Evolutionary conservation across 2,329 filamentous ascomycete species (phyloP).

Genomic region (Leptographium radiaticola): DNA sequence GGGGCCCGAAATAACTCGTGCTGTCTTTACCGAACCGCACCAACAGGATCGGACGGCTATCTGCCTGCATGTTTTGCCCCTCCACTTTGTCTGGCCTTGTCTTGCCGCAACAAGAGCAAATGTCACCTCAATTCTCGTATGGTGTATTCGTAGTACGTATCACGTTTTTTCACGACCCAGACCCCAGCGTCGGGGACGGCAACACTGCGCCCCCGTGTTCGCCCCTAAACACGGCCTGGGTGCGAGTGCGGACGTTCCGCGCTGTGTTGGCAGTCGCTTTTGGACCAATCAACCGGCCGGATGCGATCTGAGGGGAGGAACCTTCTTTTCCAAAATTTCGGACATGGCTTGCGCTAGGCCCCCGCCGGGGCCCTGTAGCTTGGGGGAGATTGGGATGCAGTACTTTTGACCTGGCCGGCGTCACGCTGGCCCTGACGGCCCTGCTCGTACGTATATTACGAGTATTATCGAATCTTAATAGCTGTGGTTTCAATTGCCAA

Average conservation of each 20-base stretch:
- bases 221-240: conserved; percentile 7
- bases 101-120: too few relatives aligned
- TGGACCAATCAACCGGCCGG: background rate
- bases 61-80: too few relatives aligned
- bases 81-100: too few relatives aligned
- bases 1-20: too few relatives aligned
- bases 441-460: background rate
- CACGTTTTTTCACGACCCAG: too few relatives aligned
- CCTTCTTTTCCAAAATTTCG: background rate
- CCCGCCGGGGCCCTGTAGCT: background rate
- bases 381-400: background rate
- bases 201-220: conserved; percentile 7
- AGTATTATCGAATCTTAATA: background rate
- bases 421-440: background rate
- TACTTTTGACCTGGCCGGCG: background rate
- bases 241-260: background rate
- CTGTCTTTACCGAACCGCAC: too few relatives aligned
- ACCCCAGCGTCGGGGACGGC: background rate
- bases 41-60: too few relatives aligned
- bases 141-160: background rate
- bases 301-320: background rate
- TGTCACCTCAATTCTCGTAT: too few relatives aligned
- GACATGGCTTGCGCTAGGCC: background rate
- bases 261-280: background rate
- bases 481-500: background rate